Percentiles rank a stretch among this genome's conserved stretches.
These are phyloP conservation scores for Prunus armeniaca DNA, from an alignment of 306 rosid genomes.

Conservation along the genomic window DNA sequence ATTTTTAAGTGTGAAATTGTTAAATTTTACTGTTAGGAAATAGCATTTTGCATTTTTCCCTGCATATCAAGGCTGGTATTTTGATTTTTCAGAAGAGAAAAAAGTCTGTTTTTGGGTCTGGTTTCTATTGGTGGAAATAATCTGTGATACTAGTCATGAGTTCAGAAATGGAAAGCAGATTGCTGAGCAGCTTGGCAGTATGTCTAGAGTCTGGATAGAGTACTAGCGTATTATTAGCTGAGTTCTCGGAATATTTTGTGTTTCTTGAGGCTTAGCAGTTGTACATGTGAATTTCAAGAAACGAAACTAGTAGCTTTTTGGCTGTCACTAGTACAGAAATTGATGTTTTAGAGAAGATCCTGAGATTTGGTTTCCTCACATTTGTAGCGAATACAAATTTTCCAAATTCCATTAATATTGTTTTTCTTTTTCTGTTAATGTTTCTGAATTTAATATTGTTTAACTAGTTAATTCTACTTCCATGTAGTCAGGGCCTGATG, in stretches of 20 bases:
- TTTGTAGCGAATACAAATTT: not conserved
- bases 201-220: not conserved
- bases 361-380: not conserved
- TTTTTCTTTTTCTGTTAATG: not conserved
- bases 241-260: not conserved
- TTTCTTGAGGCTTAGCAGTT: not conserved
- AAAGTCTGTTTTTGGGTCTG: not conserved
- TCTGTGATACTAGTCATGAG: not conserved
- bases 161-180: not conserved
- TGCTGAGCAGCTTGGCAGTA: not conserved
- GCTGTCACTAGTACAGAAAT: not conserved
- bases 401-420: not conserved
- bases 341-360: not conserved
- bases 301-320: not conserved
- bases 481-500: slow-evolving; percentile 83
- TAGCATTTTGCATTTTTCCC: not conserved
- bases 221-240: not conserved
- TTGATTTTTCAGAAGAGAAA: not conserved
- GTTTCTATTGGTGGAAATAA: not conserved
- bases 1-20: not conserved
- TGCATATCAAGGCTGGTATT: not conserved
- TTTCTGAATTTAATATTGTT: not conserved
- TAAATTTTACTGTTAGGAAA: not conserved
- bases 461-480: not conserved
- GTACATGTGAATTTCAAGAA: not conserved